phyloP scores from a whole-genome alignment of 225 moss, liverwort and hornwort species.

The Lunularia cruciata region DNA sequence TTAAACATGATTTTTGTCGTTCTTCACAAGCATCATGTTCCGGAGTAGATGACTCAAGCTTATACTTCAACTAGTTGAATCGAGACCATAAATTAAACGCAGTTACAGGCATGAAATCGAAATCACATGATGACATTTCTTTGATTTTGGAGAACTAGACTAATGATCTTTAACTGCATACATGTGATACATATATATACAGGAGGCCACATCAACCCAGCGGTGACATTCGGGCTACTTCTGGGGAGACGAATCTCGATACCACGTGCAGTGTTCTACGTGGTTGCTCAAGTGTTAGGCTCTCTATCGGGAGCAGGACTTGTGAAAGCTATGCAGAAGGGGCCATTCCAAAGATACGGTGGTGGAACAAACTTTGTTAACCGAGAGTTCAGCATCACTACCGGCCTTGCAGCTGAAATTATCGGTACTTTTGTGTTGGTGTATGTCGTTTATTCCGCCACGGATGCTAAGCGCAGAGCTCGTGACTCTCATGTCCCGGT shows the following conservation, averaged over 20 bases:
- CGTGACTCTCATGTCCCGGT: slow-evolving; percentile 45
- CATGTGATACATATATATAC: too few relatives aligned
- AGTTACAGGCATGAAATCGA: too few relatives aligned
- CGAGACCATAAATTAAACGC: too few relatives aligned
- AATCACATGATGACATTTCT: too few relatives aligned
- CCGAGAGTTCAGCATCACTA: slow-evolving; percentile 28
- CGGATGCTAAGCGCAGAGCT: slow-evolving; percentile 46
- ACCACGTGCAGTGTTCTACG: slow-evolving; percentile 32
- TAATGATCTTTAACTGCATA: too few relatives aligned
- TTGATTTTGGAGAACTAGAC: too few relatives aligned
- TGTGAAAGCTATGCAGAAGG: slow-evolving; percentile 42
- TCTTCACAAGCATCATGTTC: too few relatives aligned
- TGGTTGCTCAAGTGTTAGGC: slow-evolving; percentile 37
- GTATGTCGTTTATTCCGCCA: slow-evolving; percentile 41
- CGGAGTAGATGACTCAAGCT: too few relatives aligned
- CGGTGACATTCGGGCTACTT: slow-evolving; percentile 39
- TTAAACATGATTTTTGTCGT: too few relatives aligned
- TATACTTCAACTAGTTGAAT: too few relatives aligned
- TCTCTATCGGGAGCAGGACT: slow-evolving; percentile 39
- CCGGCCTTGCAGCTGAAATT: slow-evolving; percentile 46
- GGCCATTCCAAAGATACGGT: slow-evolving; percentile 26
- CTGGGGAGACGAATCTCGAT: slow-evolving; percentile 35
- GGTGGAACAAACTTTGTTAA: slow-evolving; percentile 44
- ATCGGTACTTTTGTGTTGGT: slow-evolving; percentile 47
- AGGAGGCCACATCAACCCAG: slow-evolving; percentile 55